Base-by-base conservation (phyloP, 1,139 yeast genomes). In the Yamadazyma oceani region DNA sequence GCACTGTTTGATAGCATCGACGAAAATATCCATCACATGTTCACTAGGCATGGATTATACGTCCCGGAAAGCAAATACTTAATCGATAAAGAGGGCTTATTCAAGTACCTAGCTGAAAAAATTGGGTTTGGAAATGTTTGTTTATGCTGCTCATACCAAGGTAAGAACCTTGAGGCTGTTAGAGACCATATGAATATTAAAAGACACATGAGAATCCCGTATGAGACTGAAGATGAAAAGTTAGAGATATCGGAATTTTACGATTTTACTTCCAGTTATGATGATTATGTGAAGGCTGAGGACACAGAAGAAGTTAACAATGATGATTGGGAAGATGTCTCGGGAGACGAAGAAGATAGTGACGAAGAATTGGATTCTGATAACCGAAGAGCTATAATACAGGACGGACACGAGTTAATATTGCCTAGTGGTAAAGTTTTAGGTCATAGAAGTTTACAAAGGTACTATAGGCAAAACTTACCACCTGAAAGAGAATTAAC, bases 171-270 rank as follows among this genome's bases (percentile, higher is more conserved):
- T 26, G 95, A 87, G 55, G 87, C 96, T 41, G 92, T 87, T 6
- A 80, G 97, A 49, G 95, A 89, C 31, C 99, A 92, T 59, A 85
- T 90, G 88, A 55, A 73, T 6, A 75, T 85, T 15, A 92, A 92
- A 61, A 79, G 89, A 45, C 99, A 92, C 58, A 84, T 90, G 68
- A 78, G 80, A 57, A 75, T 92, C 40, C 97, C 98, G 0, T 94
- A 87, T 60, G 97, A 92, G 51, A 64, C 79, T 0, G 85, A 81
- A 43, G 85, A 85, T 41, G 95, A 92, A 55, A 84, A 83, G 57
- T 75, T 83, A 39, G 88, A 85, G 54, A 72, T 90, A 30, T 79
- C 94, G 0, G 85, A 83, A 37, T 92, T 83, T 55, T 92, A 92
- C 57, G 97, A 92, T 60, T 92, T 89, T 63, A 70, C 83, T 3